Conservation (phyloP, 371 early-diverging fungal species). For the Gilbertella persicaria region DNA sequence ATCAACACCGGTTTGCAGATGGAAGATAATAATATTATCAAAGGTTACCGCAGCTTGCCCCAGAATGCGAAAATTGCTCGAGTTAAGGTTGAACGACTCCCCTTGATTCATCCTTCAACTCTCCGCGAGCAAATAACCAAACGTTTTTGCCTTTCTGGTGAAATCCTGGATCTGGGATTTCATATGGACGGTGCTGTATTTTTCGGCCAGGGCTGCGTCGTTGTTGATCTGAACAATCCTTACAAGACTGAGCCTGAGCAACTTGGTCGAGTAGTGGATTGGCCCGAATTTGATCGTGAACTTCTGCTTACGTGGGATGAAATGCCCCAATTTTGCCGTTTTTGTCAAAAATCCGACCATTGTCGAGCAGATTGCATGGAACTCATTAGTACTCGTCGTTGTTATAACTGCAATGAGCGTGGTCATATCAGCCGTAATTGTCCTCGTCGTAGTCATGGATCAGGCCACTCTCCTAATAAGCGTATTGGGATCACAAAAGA, state of each 20-base stretch:
- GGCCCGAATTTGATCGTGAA: neutral
- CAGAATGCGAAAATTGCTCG: neutral
- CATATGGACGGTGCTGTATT: neutral
- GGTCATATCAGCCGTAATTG: neutral
- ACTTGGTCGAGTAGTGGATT: neutral
- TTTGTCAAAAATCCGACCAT: neutral
- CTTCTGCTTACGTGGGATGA: neutral
- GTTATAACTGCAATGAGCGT: neutral
- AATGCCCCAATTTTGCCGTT: neutral
- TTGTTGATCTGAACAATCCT: neutral
- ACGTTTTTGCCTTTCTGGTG: neutral
- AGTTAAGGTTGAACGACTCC: neutral
- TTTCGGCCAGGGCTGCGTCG: neutral
- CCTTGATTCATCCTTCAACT: neutral
- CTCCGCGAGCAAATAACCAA: neutral
- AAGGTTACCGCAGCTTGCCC: neutral
- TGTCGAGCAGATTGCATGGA: neutral
- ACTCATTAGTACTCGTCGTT: neutral
- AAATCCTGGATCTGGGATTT: neutral
- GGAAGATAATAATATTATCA: neutral
- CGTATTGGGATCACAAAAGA: too few species aligned
- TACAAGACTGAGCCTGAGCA: neutral
- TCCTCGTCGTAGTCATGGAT: neutral
- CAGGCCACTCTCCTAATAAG: neutral
- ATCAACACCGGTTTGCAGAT: neutral